These are phyloP conservation scores for Neopestalotiopsis rosae DNA, from an alignment of 2,329 filamentous ascomycete genomes.

Conservation along the genomic window DNA sequence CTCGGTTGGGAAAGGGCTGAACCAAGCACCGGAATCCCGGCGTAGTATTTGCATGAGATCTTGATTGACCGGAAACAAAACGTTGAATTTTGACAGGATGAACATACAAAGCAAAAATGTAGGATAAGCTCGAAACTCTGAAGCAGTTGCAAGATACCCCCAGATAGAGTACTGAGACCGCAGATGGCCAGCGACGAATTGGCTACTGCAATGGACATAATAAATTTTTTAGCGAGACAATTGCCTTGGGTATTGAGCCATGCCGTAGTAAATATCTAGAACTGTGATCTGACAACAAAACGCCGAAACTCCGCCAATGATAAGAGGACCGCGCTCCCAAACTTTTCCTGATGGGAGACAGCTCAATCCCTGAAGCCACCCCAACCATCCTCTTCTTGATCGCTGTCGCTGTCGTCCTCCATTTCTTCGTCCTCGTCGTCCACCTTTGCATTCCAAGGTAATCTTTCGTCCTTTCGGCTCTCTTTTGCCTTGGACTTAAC, in stretches of 20 bases:
- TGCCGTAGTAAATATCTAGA: slow-evolving; percentile 20
- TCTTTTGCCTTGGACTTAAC: slow-evolving; percentile 74
- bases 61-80: slow-evolving; percentile 4
- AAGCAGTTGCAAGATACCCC: slow-evolving; percentile 17
- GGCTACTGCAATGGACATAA: neutral
- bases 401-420: slow-evolving; percentile 39
- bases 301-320: slow-evolving; percentile 17
- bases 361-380: slow-evolving; percentile 70
- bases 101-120: neutral
- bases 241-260: slow-evolving; percentile 7
- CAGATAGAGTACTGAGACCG: slow-evolving; percentile 7
- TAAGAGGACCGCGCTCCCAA: neutral
- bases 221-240: neutral
- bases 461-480: slow-evolving; percentile 73
- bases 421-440: slow-evolving; percentile 38
- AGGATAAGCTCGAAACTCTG: neutral
- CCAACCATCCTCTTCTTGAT: slow-evolving; percentile 64
- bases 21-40: slow-evolving; percentile 8
- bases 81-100: neutral
- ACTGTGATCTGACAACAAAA: slow-evolving; percentile 17
- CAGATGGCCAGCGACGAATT: neutral
- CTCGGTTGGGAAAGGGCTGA: slow-evolving; percentile 49
- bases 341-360: neutral
- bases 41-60: neutral
- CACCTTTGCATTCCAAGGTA: slow-evolving; percentile 64